phyloP scores from a whole-genome alignment of 2,329 filamentous ascomycete species.

The Chrysosphaeria jannelii region DNA sequence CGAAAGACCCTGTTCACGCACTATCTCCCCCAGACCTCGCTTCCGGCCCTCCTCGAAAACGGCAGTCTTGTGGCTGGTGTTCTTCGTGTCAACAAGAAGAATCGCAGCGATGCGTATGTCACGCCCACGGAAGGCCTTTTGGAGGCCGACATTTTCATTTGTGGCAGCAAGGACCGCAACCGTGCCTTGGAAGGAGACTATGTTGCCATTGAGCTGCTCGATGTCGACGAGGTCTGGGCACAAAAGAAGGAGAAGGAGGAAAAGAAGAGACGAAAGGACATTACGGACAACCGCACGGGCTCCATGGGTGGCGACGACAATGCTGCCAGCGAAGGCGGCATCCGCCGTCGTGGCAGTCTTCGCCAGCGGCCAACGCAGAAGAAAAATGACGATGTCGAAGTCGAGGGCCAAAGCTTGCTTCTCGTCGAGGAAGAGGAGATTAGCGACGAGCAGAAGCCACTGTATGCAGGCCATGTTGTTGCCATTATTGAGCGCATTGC shows the following conservation, averaged over 20 bases:
- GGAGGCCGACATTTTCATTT: constrained; percentile 97
- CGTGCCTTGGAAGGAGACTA: constrained; percentile 86
- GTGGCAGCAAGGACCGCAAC: constrained; percentile 95
- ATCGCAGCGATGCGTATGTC: constrained; percentile 92
- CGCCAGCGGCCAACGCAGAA: constrained; percentile 94
- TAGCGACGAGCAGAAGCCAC: constrained; percentile 87
- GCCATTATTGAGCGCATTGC: constrained; percentile 91
- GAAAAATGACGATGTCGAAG: constrained; percentile 98
- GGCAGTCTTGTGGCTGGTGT: constrained; percentile 90
- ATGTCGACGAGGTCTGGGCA: constrained; percentile 94
- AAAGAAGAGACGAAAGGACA: constrained; percentile 99
- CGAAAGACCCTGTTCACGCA: constrained; percentile 96
- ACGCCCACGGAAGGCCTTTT: constrained; percentile 65
- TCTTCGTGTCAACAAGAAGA: constrained; percentile 97
- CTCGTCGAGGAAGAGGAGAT: constrained; percentile 97
- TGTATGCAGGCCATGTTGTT: constrained; percentile 91
- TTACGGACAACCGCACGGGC: constrained; percentile 62
- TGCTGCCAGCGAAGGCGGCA: constrained; percentile 42
- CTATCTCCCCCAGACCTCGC: constrained; percentile 77
- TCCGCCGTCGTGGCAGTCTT: constrained; percentile 78
- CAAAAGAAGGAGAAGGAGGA: constrained; percentile 99
- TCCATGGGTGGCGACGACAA: constrained; percentile 22
- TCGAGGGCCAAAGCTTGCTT: constrained; percentile 87
- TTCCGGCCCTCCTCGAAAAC: constrained; percentile 69
- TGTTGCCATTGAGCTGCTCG: constrained; percentile 81